Base-by-base conservation (phyloP, 768 basidiomycete genomes). In the Antrodiella citrinella region DNA sequence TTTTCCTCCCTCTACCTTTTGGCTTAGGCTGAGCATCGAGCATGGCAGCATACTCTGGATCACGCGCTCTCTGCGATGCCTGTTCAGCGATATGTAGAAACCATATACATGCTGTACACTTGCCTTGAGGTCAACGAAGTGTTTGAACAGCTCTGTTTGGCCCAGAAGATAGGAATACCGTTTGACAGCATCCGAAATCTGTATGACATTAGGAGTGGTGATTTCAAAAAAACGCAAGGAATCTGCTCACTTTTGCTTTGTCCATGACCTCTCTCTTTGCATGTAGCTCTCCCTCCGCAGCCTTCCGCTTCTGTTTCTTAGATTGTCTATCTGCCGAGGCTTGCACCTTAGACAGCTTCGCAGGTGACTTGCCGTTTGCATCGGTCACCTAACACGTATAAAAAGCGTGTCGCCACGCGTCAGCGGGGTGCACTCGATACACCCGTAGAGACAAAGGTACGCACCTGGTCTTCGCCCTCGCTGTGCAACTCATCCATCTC, bases 91-190 rank as follows among this genome's bases (percentile, higher is more conserved):
- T n/a, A n/a, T 46, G 52, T 45, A 38, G 4, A 13, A 4, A 38
- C 21, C 11, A 18, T 15, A 13, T 15, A n/a, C 18, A 13, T 30
- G 45, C 9, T 25, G 38, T 47, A 3, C 40, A 54, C 10, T 22
- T 19, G 88, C 91, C 78, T 96, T 96, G 67, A 97, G 85, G 64
- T 97, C 92, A 4, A 97, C 90, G 63, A 98, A 98, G 66, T 98
- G 95, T 59, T 92, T 91, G 75, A 99, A 99, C 18, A 98, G 75
- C 57, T 98, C 96, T 0, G 95, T 98, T 65, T 99, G 94, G 5
- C 96, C 96, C 1, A 99, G 77, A n/a, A 98, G 80, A 67, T 97
- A 98, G 2, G 89, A 90, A 63, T 97, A 98, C 15, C 93, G 85
- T 65, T 98, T 98, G 53, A 97, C 89, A 9, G 93, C 91, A 62